Evolutionary conservation across 2,329 filamentous ascomycete species (phyloP), one percentile per base, ranked within the genome.

Genomic region (Botryotinia convoluta): DNA sequence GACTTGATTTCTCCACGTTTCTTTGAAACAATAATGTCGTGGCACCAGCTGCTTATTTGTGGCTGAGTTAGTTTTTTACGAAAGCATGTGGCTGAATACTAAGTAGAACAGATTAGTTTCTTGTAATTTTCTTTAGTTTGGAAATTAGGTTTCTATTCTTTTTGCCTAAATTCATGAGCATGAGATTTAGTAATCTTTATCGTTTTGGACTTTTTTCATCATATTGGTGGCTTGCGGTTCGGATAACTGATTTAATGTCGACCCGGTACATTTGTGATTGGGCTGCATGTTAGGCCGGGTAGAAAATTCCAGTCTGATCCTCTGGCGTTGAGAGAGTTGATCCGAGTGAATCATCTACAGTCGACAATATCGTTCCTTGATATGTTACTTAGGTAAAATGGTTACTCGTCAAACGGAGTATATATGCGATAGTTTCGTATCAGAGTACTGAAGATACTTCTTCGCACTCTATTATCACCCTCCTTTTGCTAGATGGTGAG

Each of bases 21-120:
- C 22, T 60, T 32, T 67, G 70, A 72, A 68, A 72, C 70, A 72
- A 54, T 16, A n/a, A 68, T 67, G 70, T 72, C 70, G 70, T 72
- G 70, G 70, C 70, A 72, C 62, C 70, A 72, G 62, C 70, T 48
- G 26, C n/a, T 57, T 22, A 32, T 37, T 59, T 48, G 70, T 72
- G 70, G 70, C 70, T 68, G 61, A 35, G 62, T 68, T 10, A 2
- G 16, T 4, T 9, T 18, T 68, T 54, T 54, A 68, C 35, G 64
- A 39, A 35, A 10, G n/a, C 9, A 8, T 68, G 64, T 68, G 64
- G 26, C 64, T 68, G 26, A 35, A 32, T 10, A 3, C 3, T 44
- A 10, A 9, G 5, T 8, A 63, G 29, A 32, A 14, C 18, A 45
- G 2, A n/a, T 45, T 64, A 45, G 60, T 63, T 63, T 39, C 26